Percentiles rank a stretch among this genome's conserved stretches.
phyloP scores from a whole-genome alignment of 345 rosid genomes.

The Fremontodendron californicum region DNA sequence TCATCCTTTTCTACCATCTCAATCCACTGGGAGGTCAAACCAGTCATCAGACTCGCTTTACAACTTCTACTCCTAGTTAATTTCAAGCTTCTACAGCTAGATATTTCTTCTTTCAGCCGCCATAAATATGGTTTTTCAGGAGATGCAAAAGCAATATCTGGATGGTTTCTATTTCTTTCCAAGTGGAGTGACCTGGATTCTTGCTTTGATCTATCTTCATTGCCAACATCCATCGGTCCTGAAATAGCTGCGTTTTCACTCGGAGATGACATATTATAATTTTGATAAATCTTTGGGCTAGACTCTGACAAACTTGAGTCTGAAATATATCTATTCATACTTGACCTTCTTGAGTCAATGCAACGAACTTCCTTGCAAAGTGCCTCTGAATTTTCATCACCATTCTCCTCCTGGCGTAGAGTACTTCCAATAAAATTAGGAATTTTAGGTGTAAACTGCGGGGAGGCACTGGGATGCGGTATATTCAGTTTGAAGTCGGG shows the following conservation, averaged over 20 bases:
- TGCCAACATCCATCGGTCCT: slow-evolving; percentile 25
- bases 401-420: slow-evolving; percentile 30
- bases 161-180: slow-evolving; percentile 22
- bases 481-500: slow-evolving; percentile 45
- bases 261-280: slow-evolving; percentile 21
- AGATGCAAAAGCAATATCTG: slow-evolving; percentile 27
- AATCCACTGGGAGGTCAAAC: slow-evolving; percentile 22
- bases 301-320: slow-evolving; percentile 30
- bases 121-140: slow-evolving; percentile 36
- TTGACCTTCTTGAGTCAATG: slow-evolving; percentile 42
- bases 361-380: slow-evolving; percentile 56
- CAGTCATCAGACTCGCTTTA: slow-evolving; percentile 40
- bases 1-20: slow-evolving; percentile 33
- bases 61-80: slow-evolving; percentile 66
- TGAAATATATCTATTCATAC: slow-evolving; percentile 19
- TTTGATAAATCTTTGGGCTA: slow-evolving; percentile 19
- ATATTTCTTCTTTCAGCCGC: slow-evolving; percentile 33
- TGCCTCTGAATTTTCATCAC: slow-evolving; percentile 37
- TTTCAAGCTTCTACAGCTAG: slow-evolving; percentile 34
- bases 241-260: slow-evolving; percentile 16
- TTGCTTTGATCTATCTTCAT: slow-evolving; percentile 24
- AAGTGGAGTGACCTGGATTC: slow-evolving; percentile 24
- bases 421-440: slow-evolving; percentile 26
- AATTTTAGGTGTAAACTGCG: slow-evolving; percentile 24
- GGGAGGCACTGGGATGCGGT: slow-evolving; percentile 30